A percentile compares a stretch with the other conserved stretches of the same genome.
Evolutionary conservation across 352 stramenopile species (phyloP).

Genomic region (Phytophthora hibernalis): DNA sequence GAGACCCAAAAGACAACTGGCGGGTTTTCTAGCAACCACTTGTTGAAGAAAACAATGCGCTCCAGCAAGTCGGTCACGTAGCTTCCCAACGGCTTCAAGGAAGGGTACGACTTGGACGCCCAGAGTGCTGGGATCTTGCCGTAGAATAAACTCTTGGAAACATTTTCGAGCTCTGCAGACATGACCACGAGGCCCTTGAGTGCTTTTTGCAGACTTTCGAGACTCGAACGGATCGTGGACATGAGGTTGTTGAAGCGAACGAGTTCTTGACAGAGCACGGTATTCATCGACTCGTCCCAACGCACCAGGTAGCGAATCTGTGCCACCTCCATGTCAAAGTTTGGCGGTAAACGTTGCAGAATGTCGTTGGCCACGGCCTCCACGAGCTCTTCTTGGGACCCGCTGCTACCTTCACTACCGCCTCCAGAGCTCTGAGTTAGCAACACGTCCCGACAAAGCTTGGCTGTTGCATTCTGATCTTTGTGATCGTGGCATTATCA

Average conservation of each 20-base stretch:
- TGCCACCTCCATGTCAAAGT: slow-evolving; percentile 94
- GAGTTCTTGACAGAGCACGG: slow-evolving; percentile 94
- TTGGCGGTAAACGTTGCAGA: slow-evolving; percentile 80
- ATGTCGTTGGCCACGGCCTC: slow-evolving; percentile 90
- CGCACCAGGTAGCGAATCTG: slow-evolving; percentile 92
- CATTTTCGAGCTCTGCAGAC: slow-evolving; percentile 93
- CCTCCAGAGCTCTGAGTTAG: slow-evolving; percentile 89
- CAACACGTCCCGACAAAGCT: slow-evolving; percentile 93
- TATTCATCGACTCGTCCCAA: slow-evolving; percentile 96
- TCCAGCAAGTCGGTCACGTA: slow-evolving; percentile 93
- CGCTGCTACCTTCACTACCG: slow-evolving; percentile 59
- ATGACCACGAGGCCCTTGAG: slow-evolving; percentile 95
- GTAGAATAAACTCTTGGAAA: slow-evolving; percentile 92
- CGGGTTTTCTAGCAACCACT: slow-evolving; percentile 90
- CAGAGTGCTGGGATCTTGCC: slow-evolving; percentile 93
- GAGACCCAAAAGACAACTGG: slow-evolving; percentile 94
- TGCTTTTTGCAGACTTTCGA: slow-evolving; percentile 90
- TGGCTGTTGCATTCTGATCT: slow-evolving; percentile 94
- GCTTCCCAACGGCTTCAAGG: slow-evolving; percentile 91
- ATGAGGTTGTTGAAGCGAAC: slow-evolving; percentile 94
- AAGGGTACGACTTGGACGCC: slow-evolving; percentile 93
- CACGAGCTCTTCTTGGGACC: slow-evolving; percentile 92
- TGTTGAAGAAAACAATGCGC: slow-evolving; percentile 90
- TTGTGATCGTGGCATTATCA: slow-evolving; percentile 95
- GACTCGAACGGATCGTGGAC: slow-evolving; percentile 84